phyloP scores from a whole-genome alignment of 768 basidiomycete species.

The Boletus pseudo-olivaceus region DNA sequence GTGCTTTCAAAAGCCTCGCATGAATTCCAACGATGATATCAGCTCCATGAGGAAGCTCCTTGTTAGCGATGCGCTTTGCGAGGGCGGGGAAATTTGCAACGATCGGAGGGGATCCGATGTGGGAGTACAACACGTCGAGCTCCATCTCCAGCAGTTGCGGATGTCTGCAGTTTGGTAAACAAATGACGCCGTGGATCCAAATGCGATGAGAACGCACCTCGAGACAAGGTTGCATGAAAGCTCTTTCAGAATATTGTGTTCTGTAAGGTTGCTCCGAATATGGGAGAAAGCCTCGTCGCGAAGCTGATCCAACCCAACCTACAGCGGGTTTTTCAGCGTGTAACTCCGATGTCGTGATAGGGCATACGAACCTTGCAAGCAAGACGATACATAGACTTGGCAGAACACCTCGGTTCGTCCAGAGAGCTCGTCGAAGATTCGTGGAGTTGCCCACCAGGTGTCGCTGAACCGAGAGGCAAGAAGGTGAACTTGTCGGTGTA shows the following conservation, averaged over 20 bases:
- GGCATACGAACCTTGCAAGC: conserved; percentile 33
- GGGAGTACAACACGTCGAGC: conserved; percentile 18
- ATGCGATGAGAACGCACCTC: conserved; percentile 12
- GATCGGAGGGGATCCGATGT: conserved; percentile 14
- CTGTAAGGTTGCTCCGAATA: conserved; percentile 17
- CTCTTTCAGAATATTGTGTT: conserved; percentile 22
- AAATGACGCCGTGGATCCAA: neutral
- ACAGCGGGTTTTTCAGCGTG: neutral
- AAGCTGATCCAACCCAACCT: conserved; percentile 23
- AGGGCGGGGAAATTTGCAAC: conserved; percentile 11
- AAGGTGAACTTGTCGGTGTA: conserved; percentile 36
- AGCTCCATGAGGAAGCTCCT: conserved; percentile 20
- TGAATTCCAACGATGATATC: conserved; percentile 23
- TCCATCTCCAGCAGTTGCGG: conserved; percentile 20
- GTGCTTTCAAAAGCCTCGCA: conserved; percentile 10
- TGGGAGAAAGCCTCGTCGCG: conserved; percentile 16
- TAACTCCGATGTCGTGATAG: no score
- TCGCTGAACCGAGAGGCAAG: conserved; percentile 27
- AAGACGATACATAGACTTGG: conserved; percentile 44
- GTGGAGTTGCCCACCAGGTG: neutral
- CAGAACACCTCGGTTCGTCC: conserved; percentile 30
- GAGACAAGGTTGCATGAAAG: conserved; percentile 17
- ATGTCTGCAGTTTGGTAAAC: conserved; percentile 2
- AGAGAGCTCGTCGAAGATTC: neutral
- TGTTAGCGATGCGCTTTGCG: conserved; percentile 12